phyloP scores from a whole-genome alignment of 768 basidiomycete species.

The Collybiopsis confluens region DNA sequence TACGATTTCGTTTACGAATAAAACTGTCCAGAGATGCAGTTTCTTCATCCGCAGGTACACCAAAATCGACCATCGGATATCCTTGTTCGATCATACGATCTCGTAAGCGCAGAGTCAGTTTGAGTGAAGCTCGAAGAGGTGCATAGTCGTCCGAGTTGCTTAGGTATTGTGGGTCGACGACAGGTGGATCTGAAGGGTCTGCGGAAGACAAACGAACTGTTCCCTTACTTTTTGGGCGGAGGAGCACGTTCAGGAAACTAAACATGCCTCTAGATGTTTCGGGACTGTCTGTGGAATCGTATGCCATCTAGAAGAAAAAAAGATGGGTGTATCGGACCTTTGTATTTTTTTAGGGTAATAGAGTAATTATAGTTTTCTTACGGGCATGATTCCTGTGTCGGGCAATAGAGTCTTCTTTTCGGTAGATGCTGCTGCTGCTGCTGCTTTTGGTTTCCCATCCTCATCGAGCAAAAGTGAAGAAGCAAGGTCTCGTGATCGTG shows the following conservation, averaged over 20 bases:
- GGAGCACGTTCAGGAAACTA: slow-evolving; percentile 5
- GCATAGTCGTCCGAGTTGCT: not conserved
- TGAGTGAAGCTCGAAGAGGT: slow-evolving; percentile 1
- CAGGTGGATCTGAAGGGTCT: slow-evolving; percentile 1
- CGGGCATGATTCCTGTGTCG: slow-evolving; percentile 8
- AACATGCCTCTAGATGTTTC: slow-evolving; percentile 6
- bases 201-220: slow-evolving; percentile 1
- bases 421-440: no score
- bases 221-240: slow-evolving; percentile 6
- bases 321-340: no score
- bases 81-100: slow-evolving; percentile 5
- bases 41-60: not conserved
- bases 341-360: no score
- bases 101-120: slow-evolving; percentile 4
- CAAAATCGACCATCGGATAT: not conserved
- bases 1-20: slow-evolving; percentile 4
- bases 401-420: not conserved
- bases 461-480: not conserved
- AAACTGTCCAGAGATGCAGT: slow-evolving; percentile 6
- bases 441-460: not conserved
- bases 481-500: no score
- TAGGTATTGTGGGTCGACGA: slow-evolving; percentile 6
- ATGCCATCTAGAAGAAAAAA: slow-evolving; percentile 3
- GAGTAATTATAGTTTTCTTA: no score
- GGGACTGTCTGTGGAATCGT: slow-evolving; percentile 3